Evolutionary conservation across 83 land plant genomes (phyloP).

Genomic region (Diphasiastrum complanatum): DNA sequence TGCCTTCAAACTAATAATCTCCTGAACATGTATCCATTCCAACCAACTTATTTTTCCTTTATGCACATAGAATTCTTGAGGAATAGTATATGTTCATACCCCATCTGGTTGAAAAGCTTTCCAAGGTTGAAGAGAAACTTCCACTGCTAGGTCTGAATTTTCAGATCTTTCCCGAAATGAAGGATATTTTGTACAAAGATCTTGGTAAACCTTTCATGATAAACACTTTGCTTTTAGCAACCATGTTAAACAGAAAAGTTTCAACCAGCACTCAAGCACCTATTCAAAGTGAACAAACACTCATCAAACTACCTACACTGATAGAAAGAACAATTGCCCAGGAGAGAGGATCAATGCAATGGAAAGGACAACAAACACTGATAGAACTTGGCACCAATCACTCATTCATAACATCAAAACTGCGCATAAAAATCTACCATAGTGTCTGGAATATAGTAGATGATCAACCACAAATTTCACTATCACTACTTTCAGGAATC

Average conservation of each 20-base stretch:
- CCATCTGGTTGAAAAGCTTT: conserved; percentile 11
- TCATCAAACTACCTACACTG: background rate
- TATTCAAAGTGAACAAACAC: background rate
- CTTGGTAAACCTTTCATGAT: conserved; percentile 7
- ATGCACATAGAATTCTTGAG: background rate
- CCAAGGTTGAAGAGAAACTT: conserved; percentile 12
- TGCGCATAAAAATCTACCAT: too few relatives aligned
- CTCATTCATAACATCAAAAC: too few relatives aligned
- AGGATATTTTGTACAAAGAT: conserved; percentile 7
- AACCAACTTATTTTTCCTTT: background rate
- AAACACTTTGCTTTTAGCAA: background rate
- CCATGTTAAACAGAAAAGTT: background rate
- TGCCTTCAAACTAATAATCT: background rate
- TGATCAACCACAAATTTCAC: background rate
- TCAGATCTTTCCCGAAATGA: conserved; percentile 10
- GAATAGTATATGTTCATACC: background rate
- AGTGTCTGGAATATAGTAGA: background rate
- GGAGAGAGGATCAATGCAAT: background rate
- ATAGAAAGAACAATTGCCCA: background rate
- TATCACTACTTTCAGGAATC: background rate
- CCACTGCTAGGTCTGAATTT: conserved; percentile 10
- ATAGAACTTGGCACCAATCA: too few relatives aligned
- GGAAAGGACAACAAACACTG: too few relatives aligned
- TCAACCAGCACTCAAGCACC: background rate
- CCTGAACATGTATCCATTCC: too few relatives aligned